These are phyloP conservation scores for Papiliotrema fonsecae DNA, from an alignment of 1,284 basidiomycete species.

Conservation along the genomic window DNA sequence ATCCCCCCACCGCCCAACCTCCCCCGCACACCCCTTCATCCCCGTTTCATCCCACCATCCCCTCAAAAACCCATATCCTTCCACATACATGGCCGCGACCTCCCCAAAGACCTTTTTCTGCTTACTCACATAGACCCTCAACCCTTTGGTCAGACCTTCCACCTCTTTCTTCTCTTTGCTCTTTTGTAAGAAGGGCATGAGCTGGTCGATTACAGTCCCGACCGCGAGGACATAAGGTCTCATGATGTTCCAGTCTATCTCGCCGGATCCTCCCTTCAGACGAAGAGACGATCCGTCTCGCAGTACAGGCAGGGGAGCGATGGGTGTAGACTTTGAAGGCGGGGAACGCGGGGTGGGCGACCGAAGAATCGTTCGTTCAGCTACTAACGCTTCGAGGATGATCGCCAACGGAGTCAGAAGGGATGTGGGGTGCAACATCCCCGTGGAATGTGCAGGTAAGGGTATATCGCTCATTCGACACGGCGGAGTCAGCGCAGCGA, in stretches of 20 bases:
- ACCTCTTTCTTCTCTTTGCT: conserved; percentile 8
- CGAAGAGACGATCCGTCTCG: conserved; percentile 12
- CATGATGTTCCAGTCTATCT: conserved; percentile 26
- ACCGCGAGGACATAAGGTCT: conserved; percentile 19
- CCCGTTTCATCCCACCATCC: conserved; percentile 33
- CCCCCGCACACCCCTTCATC: conserved; percentile 28
- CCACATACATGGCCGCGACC: conserved; percentile 29
- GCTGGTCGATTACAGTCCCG: conserved; percentile 11
- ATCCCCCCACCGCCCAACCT: conserved; percentile 33
- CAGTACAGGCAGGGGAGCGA: conserved; percentile 15
- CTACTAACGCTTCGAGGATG: conserved; percentile 30
- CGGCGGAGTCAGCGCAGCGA: conserved; percentile 18
- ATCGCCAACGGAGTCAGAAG: conserved; percentile 26
- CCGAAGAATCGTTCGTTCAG: conserved; percentile 19
- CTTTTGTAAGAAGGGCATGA: conserved; percentile 17
- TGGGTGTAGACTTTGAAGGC: no score
- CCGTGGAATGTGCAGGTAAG: conserved; percentile 8
- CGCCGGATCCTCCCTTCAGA: conserved; percentile 7
- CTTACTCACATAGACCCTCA: conserved; percentile 30
- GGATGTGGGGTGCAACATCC: conserved; percentile 15
- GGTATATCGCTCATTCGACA: conserved; percentile 7
- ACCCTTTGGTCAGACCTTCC: conserved; percentile 15
- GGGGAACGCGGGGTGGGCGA: neutral
- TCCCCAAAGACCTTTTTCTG: conserved; percentile 38
- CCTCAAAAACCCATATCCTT: conserved; percentile 27